Evolutionary conservation across 805 yeast species (phyloP).

Genomic region (Cyberlindnera amylophila): DNA sequence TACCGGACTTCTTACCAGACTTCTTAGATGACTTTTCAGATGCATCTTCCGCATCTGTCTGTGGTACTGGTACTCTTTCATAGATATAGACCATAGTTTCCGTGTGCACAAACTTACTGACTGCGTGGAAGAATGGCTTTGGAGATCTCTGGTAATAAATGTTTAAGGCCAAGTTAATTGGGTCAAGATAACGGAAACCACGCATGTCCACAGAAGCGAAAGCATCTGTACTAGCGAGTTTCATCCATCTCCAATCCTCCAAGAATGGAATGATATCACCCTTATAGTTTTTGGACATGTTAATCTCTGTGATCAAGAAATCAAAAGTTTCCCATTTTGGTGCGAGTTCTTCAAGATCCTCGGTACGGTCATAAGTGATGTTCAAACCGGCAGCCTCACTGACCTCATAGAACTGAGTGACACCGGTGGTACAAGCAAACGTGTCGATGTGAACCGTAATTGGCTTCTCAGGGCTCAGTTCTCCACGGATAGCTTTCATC

Average conservation of each 20-base stretch:
- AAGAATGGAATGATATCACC: conserved; percentile 23
- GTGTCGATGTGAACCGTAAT: conserved; percentile 68
- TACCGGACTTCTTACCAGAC: neutral
- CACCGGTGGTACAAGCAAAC: conserved; percentile 85
- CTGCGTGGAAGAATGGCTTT: conserved; percentile 13
- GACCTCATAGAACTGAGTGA: conserved; percentile 67
- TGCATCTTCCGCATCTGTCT: neutral
- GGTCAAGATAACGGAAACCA: conserved; percentile 13
- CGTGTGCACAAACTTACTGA: conserved; percentile 13
- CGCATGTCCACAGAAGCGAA: conserved; percentile 37
- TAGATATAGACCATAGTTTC: conserved; percentile 15
- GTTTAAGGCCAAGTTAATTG: conserved; percentile 5
- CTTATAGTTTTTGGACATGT: conserved; percentile 7
- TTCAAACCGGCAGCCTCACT: conserved; percentile 26
- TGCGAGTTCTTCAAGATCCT: conserved; percentile 38
- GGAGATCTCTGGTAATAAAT: conserved; percentile 10
- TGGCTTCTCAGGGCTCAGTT: conserved; percentile 14
- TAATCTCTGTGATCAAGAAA: conserved; percentile 43
- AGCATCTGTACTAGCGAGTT: conserved; percentile 36
- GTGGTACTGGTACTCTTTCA: conserved; percentile 13
- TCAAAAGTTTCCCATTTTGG: conserved; percentile 46
- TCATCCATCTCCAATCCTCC: conserved; percentile 40
- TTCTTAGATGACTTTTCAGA: neutral
- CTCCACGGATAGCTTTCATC: conserved; percentile 7
- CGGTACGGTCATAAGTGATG: conserved; percentile 72